These are phyloP conservation scores for Curvularia sp. DNA, from an alignment of 2,329 filamentous ascomycete genomes.

Conservation along the genomic window DNA sequence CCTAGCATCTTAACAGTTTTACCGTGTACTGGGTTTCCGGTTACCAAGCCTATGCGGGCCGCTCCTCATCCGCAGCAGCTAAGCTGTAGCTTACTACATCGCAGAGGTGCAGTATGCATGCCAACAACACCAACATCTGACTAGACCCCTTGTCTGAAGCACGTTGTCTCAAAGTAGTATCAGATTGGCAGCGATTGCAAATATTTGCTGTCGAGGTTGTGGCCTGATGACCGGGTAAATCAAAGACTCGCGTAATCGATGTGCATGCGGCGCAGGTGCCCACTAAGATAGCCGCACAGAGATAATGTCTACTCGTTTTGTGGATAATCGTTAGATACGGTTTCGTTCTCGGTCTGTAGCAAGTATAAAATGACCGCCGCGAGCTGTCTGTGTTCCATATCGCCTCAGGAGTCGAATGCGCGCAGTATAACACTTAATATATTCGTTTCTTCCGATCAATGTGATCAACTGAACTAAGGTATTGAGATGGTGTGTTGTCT, in stretches of 20 bases:
- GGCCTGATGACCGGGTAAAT: conserved; percentile 9
- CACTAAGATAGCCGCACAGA: not conserved
- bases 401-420: not conserved
- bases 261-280: conserved; percentile 1
- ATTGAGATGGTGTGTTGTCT: not conserved
- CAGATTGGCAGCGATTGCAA: not conserved
- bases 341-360: not conserved
- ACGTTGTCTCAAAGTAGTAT: not conserved
- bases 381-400: not conserved
- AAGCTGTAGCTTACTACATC: not conserved
- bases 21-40: not conserved
- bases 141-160: not conserved
- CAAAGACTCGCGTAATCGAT: conserved; percentile 3
- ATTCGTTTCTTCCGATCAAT: not conserved
- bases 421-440: not conserved
- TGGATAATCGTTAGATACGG: not conserved
- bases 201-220: not conserved
- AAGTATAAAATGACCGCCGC: not conserved
- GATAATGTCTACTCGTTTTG: not conserved
- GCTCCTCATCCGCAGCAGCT: not conserved
- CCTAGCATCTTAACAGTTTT: not conserved
- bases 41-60: not conserved
- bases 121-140: not conserved
- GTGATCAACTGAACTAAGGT: not conserved
- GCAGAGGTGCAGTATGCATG: not conserved